phyloP scores from a whole-genome alignment of 1,139 yeast genomes.

The Kodamaea suecica region DNA sequence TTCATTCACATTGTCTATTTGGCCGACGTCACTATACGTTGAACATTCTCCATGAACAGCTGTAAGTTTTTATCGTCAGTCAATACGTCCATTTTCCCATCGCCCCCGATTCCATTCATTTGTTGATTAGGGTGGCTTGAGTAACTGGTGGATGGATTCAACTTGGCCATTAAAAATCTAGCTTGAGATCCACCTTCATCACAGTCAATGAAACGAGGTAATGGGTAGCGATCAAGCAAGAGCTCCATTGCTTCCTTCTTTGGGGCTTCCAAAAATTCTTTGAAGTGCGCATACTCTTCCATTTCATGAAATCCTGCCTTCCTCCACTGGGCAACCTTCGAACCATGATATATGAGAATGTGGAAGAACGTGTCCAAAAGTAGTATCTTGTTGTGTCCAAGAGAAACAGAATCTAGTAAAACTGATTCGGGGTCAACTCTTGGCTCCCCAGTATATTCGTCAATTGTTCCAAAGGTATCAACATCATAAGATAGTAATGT shows the following conservation, averaged over 20 bases:
- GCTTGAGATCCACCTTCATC: constrained; percentile 81
- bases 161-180: constrained; percentile 67
- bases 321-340: constrained; percentile 68
- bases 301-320: constrained; percentile 63
- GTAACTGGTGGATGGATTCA: constrained; percentile 70
- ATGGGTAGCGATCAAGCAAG: constrained; percentile 65
- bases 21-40: constrained; percentile 30
- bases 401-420: constrained; percentile 63
- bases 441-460: constrained; percentile 38
- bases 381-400: constrained; percentile 57
- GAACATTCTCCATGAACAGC: constrained; percentile 60
- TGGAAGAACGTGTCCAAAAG: constrained; percentile 75
- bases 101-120: neutral
- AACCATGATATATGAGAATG: constrained; percentile 66
- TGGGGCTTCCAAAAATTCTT: constrained; percentile 61
- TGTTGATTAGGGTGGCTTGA: constrained; percentile 33
- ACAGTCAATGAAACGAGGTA: constrained; percentile 70
- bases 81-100: constrained; percentile 35
- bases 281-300: constrained; percentile 62
- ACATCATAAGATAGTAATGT: constrained; percentile 64
- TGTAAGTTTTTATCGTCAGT: constrained; percentile 74
- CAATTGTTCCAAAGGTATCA: constrained; percentile 44
- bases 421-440: constrained; percentile 54
- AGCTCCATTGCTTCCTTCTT: constrained; percentile 65
- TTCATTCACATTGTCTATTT: constrained; percentile 11